Evolutionary conservation across 148 eudicot species (phyloP).

Genomic region (Diospyros kaki): DNA sequence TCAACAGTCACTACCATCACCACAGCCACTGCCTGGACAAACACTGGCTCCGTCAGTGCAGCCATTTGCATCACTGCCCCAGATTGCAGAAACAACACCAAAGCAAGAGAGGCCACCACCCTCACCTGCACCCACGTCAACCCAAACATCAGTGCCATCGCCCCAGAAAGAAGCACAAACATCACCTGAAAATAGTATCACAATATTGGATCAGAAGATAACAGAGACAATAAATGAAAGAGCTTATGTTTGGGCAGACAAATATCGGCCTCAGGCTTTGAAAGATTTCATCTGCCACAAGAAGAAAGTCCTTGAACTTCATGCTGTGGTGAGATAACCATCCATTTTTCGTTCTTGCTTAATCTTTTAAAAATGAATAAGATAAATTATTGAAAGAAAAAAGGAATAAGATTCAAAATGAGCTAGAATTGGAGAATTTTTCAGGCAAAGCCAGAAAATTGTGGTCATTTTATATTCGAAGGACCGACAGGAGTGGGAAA

Average conservation of each 20-base stretch:
- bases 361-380: neutral
- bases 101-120: neutral
- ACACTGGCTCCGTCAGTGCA: neutral
- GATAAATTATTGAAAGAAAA: neutral
- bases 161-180: slow-evolving; percentile 8
- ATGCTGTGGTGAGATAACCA: slow-evolving; percentile 13
- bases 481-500: slow-evolving; percentile 48
- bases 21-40: neutral
- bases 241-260: slow-evolving; percentile 30
- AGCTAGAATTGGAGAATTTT: neutral
- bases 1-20: neutral
- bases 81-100: neutral
- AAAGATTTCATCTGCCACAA: slow-evolving; percentile 38
- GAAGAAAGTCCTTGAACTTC: slow-evolving; percentile 26
- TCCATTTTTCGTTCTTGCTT: neutral
- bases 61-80: slow-evolving; percentile 2
- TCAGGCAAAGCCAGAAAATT: slow-evolving; percentile 18
- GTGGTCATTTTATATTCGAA: slow-evolving; percentile 40
- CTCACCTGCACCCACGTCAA: neutral
- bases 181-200: slow-evolving; percentile 2
- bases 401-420: neutral
- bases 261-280: slow-evolving; percentile 29
- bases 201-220: neutral
- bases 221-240: slow-evolving; percentile 10
- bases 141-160: neutral